Base-by-base conservation (phyloP, 805 yeast genomes). In the Starmerella apis region DNA sequence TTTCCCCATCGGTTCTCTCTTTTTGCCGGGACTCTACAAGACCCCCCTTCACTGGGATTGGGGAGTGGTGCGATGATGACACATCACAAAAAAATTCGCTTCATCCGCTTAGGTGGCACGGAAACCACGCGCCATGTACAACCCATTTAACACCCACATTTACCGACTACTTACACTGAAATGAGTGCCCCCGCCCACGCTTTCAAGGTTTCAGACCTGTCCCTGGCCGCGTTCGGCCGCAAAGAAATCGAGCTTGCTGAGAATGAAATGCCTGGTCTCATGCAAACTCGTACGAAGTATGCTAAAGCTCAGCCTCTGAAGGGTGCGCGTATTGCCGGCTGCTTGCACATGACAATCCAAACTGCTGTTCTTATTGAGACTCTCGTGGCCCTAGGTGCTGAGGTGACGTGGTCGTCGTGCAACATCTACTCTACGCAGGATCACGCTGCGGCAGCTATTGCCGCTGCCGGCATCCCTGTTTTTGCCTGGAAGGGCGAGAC, bases 401-500 rank as follows among this genome's bases (percentile, higher is more conserved):
- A 90, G 78, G 97, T 90, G 57, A 92, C 98, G 67, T 90, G 98
- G 98, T 80, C 96, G 58, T 86, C 96, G 45, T 90, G 98, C 80
- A 90, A 90, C 94, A 90, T 90, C 66, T 90, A 86, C 83, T 88
- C 97, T 63, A 90, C 98, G 61, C 98, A 90, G 78, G 98, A 90
- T 75, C 97, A 90, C 71, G 97, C 97, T 63, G 97, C 98, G 65
- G 96, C 98, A 67, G 97, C 97, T 65, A 92, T 90, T 71, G 98
- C 98, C 64, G 98, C 97, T 62, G 72, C 96, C 61, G 98, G 98
- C 76, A 94, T 90, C 54, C 97, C 98, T 68, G 98, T 90, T 61
- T 90, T 86, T 64, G 98, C 98, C 66, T 90, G 98, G 98, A 90
- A 90, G 80, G 97, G 98, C 71, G 97, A 90, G 81, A 86, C 97